Evolutionary conservation across 108 stramenopile genomes (phyloP).

Genomic region (Nitzschia inconspicua): DNA sequence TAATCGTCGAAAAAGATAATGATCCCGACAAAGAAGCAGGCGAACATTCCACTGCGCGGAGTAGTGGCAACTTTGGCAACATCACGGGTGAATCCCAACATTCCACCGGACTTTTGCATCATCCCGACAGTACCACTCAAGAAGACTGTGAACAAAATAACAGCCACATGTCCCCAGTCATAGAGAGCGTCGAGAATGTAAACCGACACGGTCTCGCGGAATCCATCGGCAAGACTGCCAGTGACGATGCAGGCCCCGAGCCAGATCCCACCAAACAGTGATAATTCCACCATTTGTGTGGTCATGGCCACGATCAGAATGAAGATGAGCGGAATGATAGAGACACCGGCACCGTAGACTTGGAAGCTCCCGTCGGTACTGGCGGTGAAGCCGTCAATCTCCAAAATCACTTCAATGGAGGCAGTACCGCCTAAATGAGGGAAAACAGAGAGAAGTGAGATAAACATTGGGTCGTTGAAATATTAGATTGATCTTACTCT

Average conservation of each 20-base stretch:
- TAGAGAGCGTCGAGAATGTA: slow-evolving; percentile 44
- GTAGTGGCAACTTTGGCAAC: slow-evolving; percentile 23
- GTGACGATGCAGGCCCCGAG: slow-evolving; percentile 60
- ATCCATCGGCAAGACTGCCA: slow-evolving; percentile 45
- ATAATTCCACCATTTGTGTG: slow-evolving; percentile 42
- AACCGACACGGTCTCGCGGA: slow-evolving; percentile 43
- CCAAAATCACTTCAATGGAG: slow-evolving; percentile 13
- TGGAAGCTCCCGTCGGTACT: slow-evolving; percentile 18
- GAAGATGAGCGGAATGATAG: slow-evolving; percentile 7
- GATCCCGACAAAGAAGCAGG: slow-evolving; percentile 31
- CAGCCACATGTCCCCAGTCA: slow-evolving; percentile 35
- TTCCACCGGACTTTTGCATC: slow-evolving; percentile 57
- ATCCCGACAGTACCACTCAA: slow-evolving; percentile 20
- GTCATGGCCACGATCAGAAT: slow-evolving; percentile 4
- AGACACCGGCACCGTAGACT: slow-evolving; percentile 41
- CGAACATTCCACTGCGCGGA: slow-evolving; percentile 17
- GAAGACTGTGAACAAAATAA: slow-evolving; percentile 41
- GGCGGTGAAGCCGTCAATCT: slow-evolving; percentile 1
- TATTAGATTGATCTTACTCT: neutral
- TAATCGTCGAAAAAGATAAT: slow-evolving; percentile 74
- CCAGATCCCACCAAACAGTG: slow-evolving; percentile 46
- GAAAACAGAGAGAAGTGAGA: neutral
- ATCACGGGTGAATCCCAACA: slow-evolving; percentile 44
- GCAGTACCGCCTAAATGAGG: slow-evolving; percentile 2
- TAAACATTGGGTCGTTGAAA: neutral